Evolutionary conservation across 2,329 filamentous ascomycete genomes (phyloP).

Genomic region (Sporothrix humicola): DNA sequence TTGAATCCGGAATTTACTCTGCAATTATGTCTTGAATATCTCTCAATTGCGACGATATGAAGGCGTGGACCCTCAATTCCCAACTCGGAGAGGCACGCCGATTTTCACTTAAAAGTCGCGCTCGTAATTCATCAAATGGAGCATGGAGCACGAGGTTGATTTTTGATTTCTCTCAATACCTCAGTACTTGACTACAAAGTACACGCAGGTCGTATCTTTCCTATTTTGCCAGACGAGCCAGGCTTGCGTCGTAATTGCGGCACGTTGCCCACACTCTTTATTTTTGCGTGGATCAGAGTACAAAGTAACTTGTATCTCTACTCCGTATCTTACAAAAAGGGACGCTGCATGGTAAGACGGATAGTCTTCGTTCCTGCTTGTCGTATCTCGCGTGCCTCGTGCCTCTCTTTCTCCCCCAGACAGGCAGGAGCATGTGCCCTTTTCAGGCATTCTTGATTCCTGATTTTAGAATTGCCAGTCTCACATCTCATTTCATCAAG

Average conservation of each 20-base stretch:
- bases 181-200: background rate
- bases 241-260: background rate
- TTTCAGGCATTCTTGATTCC: background rate
- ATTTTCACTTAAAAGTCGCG: background rate
- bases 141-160: too few species aligned
- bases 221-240: background rate
- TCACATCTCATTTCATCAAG: background rate
- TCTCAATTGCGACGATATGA: background rate
- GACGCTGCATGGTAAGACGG: constrained; percentile 31
- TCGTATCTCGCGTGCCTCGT: background rate
- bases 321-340: too few species aligned
- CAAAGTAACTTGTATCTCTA: too few species aligned
- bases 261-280: constrained; percentile 6
- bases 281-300: too few species aligned
- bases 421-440: background rate
- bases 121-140: background rate
- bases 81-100: background rate
- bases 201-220: background rate
- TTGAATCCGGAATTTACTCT: background rate
- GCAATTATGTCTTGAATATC: background rate
- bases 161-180: too few species aligned
- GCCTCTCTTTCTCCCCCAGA: background rate
- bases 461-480: background rate
- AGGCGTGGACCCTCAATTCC: background rate
- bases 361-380: constrained; percentile 29